Conservation (phyloP, 2,329 filamentous ascomycete genomes). For the Scedosporium minutisporum region DNA sequence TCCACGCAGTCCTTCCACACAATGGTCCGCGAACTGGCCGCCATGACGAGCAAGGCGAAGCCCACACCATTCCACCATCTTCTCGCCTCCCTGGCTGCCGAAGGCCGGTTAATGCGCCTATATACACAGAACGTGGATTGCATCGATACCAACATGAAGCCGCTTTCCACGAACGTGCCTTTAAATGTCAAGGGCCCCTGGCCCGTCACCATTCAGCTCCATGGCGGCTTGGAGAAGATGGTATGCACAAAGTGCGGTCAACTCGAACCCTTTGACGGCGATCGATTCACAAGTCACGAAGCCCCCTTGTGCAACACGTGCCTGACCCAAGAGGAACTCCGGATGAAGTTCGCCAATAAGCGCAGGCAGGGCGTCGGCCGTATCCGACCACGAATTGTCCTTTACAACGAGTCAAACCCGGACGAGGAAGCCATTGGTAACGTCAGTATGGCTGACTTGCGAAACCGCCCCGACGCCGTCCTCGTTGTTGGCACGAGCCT, state of each 20-base stretch:
- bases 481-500: conserved; percentile 92
- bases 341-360: conserved; percentile 68
- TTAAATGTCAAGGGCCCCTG: conserved; percentile 77
- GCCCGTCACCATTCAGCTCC: conserved; percentile 87
- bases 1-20: conserved; percentile 88
- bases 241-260: conserved; percentile 87
- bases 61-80: conserved; percentile 91
- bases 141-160: conserved; percentile 75
- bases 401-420: conserved; percentile 96
- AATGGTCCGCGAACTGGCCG: conserved; percentile 85
- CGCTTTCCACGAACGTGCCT: conserved; percentile 71
- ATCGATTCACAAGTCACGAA: conserved; percentile 74
- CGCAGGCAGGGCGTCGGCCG: conserved; percentile 88
- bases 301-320: conserved; percentile 74
- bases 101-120: conserved; percentile 77
- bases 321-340: conserved; percentile 62
- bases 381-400: conserved; percentile 81
- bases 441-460: conserved; percentile 77
- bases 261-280: conserved; percentile 64
- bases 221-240: conserved; percentile 92
- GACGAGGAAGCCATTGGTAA: conserved; percentile 94
- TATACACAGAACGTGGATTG: conserved; percentile 98
- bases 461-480: conserved; percentile 77
- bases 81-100: conserved; percentile 77
- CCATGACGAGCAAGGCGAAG: conserved; percentile 64